A percentile compares a stretch with the other conserved stretches of the same genome.
These are phyloP conservation scores for Ehretia macrophylla DNA, from an alignment of 257 asterid species.

Conservation along the genomic window DNA sequence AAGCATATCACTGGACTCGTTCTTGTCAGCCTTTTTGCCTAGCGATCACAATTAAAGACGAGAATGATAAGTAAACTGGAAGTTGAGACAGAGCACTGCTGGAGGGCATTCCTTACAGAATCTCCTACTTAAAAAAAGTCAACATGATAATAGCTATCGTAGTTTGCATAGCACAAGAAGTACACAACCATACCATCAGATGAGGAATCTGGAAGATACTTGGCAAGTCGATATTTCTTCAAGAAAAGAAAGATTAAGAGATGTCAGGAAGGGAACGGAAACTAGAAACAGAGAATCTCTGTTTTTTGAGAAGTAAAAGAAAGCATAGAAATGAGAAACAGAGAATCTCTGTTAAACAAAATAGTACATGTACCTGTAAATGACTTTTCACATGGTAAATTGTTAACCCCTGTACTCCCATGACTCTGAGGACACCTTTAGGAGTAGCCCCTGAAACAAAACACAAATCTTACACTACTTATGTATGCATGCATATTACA, in stretches of 20 bases:
- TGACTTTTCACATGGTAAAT: constrained; percentile 99
- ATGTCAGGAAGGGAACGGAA: constrained; percentile 16
- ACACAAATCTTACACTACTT: constrained; percentile 10
- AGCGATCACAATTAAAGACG: constrained; percentile 18
- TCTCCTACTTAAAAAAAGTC: constrained; percentile 2
- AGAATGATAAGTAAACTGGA: constrained; percentile 12
- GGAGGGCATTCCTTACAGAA: not conserved
- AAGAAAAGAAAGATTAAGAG: constrained; percentile 18
- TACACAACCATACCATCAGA: constrained; percentile 67
- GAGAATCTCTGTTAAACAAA: constrained; percentile 4
- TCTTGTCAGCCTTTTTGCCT: constrained; percentile 84
- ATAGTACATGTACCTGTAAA: constrained; percentile 61
- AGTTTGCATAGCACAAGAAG: constrained; percentile 1
- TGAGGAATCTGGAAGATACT: constrained; percentile 94
- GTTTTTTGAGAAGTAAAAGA: constrained; percentile 1
- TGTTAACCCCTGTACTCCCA: constrained; percentile 97
- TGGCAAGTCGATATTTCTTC: constrained; percentile 98
- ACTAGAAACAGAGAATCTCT: constrained; percentile 6
- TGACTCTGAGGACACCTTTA: constrained; percentile 93
- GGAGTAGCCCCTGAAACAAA: constrained; percentile 90
- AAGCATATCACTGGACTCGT: constrained; percentile 75
- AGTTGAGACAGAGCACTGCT: constrained; percentile 3
- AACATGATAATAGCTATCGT: constrained; percentile 6
- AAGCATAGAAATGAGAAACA: not conserved
- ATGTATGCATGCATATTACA: not conserved